Evolutionary conservation across 23 red algal genomes (phyloP).

Genomic region (Chondrus crispus): DNA sequence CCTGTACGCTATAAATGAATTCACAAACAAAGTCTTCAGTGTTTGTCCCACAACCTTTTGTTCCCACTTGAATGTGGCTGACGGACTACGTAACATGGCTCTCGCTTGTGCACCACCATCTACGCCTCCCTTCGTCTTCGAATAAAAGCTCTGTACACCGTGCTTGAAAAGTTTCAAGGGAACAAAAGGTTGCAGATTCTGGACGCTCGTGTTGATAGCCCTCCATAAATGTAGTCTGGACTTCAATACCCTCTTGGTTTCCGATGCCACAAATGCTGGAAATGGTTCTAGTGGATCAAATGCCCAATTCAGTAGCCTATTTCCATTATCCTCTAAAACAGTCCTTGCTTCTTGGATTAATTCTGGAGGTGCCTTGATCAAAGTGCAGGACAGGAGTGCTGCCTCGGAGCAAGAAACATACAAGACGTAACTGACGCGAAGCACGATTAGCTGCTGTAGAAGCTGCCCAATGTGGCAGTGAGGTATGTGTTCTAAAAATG

Average conservation of each 20-base stretch:
- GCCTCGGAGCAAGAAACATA: not conserved
- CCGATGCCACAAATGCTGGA: not conserved
- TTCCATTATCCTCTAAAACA: too few relatives aligned
- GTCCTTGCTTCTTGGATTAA: too few relatives aligned
- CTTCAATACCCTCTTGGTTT: not conserved
- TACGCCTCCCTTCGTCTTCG: not conserved
- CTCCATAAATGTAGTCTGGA: not conserved
- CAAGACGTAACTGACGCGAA: not conserved
- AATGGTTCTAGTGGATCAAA: too few relatives aligned
- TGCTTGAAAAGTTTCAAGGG: constrained; percentile 17
- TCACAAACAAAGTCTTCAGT: not conserved
- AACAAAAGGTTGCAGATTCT: not conserved
- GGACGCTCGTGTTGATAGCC: not conserved
- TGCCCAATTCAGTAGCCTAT: too few relatives aligned
- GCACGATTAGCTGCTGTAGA: not conserved
- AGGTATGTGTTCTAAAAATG: not conserved
- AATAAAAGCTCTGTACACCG: not conserved
- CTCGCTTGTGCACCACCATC: not conserved
- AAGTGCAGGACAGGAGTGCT: not conserved
- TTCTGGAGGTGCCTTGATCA: not conserved
- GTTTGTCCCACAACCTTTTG: constrained; percentile 13
- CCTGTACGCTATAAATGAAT: not conserved
- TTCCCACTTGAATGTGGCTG: constrained; percentile 7
- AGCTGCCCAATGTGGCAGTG: not conserved
- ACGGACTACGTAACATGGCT: not conserved